Evolutionary conservation across 2,329 filamentous ascomycete genomes (phyloP), one percentile per base, ranked within the genome.

Genomic region (Pyricularia pennisetigena): DNA sequence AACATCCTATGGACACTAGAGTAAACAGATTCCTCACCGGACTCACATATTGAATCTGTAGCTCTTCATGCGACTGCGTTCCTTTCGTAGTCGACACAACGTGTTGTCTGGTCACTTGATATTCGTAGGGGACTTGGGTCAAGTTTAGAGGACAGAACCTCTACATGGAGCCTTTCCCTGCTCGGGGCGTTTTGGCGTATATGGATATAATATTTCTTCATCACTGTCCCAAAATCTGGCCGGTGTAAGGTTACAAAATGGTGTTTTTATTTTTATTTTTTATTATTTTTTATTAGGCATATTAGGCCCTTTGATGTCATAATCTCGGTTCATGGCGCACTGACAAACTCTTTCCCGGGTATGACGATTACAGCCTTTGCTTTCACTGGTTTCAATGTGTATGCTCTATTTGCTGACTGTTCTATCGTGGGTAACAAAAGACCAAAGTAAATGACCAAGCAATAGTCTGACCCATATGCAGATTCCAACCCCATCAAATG

Each of bases 1-100:
- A 20, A 67, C 66, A 6, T 41, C 66, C 1, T 67, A 67, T 63
- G 66, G 66, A 4, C 57, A 49, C 59, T 67, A 66, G 26, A 49
- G 14, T 49, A 7, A 49, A 49, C 16, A 49, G 41, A n/a, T 49
- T 20, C 41, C 6, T n/a, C n/a, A n/a, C 20, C n/a, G 41, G 5
- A 16, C 14, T n/a, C 41, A 49, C n/a, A 7, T 20, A 20, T 49
- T 49, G 41, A 20, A 49, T 7, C 41, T 49, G 41, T n/a, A 4
- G 41, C 4, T 32, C 9, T 32, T 5, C 14, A 49, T 49, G 41
- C 16, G 16, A 6, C 20, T 32, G 30, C 4, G 30, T 49, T 41
- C n/a, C 20, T 49, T 16, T 49, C 7, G 20, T n/a, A n/a, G 5
- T 49, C 41, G 8, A n/a, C 41, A 49, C 14, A 49, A 49, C 4